A percentile compares a stretch with the other conserved stretches of the same genome.
These are phyloP conservation scores for Astragalus glycyphyllos DNA, from an alignment of 306 rosid genomes.

Conservation along the genomic window DNA sequence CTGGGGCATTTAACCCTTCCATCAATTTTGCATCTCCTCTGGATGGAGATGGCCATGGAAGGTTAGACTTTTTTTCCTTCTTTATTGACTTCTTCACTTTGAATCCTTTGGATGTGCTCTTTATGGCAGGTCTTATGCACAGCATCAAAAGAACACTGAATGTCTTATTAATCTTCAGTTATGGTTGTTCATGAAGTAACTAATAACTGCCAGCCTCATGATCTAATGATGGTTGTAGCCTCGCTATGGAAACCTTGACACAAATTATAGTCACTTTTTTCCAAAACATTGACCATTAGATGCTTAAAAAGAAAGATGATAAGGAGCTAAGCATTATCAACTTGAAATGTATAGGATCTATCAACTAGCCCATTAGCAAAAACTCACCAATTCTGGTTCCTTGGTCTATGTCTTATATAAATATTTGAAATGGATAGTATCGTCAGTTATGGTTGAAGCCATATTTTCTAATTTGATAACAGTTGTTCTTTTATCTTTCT, in stretches of 20 bases:
- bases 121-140: background rate
- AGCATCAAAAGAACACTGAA: background rate
- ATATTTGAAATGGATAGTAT: slow-evolving; percentile 19
- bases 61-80: slow-evolving; percentile 58
- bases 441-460: background rate
- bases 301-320: background rate
- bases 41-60: slow-evolving; percentile 99
- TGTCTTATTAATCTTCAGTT: background rate
- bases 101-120: slow-evolving; percentile 6
- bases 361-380: slow-evolving; percentile 12
- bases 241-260: background rate
- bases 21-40: slow-evolving; percentile 92
- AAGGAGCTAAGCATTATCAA: background rate
- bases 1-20: slow-evolving; percentile 88
- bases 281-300: background rate
- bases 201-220: background rate
- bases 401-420: background rate
- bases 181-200: background rate
- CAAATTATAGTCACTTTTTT: background rate
- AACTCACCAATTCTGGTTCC: slow-evolving; percentile 1
- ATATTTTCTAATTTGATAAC: slow-evolving; percentile 40
- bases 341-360: background rate
- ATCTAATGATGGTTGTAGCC: background rate
- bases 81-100: slow-evolving; percentile 22
- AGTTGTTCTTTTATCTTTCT: slow-evolving; percentile 16